phyloP scores from a whole-genome alignment of 2,329 filamentous ascomycete species.

The Phyllosticta capitalensis region DNA sequence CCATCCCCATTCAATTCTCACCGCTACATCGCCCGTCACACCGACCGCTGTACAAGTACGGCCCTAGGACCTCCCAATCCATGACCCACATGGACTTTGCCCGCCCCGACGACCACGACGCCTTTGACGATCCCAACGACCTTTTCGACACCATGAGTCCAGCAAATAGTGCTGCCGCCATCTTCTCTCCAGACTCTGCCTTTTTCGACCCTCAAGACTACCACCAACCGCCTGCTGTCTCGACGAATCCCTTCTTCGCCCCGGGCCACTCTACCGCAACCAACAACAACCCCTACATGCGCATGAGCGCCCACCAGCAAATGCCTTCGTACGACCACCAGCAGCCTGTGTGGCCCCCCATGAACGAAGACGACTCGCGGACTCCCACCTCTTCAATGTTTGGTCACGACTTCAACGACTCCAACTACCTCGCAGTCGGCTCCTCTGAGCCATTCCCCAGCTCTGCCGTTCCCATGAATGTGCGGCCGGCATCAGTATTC shows the following conservation, averaged over 20 bases:
- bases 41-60: conserved; percentile 30
- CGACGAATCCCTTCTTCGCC: conserved; percentile 38
- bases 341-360: conserved; percentile 48
- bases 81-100: conserved; percentile 31
- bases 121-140: conserved; percentile 41
- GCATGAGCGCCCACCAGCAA: conserved; percentile 43
- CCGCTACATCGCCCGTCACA: conserved; percentile 18
- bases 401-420: conserved; percentile 40
- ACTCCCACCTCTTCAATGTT: conserved; percentile 62
- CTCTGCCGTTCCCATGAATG: conserved; percentile 29
- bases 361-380: conserved; percentile 13
- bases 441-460: conserved; percentile 31
- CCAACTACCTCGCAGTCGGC: conserved; percentile 19
- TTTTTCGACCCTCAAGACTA: conserved; percentile 42
- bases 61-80: conserved; percentile 21
- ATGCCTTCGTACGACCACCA: conserved; percentile 36
- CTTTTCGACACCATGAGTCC: conserved; percentile 39
- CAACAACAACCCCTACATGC: conserved; percentile 53
- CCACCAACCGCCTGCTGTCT: conserved; percentile 28
- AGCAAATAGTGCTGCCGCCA: conserved; percentile 38
- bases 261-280: too few species aligned
- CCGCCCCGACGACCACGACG: conserved; percentile 38
- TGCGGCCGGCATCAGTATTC: conserved; percentile 43
- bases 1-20: conserved; percentile 3
- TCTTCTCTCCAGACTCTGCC: conserved; percentile 44